Conservation (phyloP, 2,329 filamentous ascomycete species). For the Arthrobotrys pseudoclavata region DNA sequence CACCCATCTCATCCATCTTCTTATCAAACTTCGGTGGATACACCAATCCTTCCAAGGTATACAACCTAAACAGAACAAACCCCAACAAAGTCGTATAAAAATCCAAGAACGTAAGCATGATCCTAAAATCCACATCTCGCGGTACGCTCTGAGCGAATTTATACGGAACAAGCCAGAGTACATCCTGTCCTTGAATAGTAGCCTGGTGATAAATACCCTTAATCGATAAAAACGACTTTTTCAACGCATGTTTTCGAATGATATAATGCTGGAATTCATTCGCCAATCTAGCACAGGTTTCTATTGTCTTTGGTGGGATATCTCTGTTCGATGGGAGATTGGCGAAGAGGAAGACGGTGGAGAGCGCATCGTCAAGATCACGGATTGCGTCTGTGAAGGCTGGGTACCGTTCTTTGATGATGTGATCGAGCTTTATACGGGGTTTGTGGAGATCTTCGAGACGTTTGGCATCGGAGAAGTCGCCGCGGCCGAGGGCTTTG, state of each 20-base stretch:
- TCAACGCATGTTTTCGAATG: conserved; percentile 88
- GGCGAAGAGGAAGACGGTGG: conserved; percentile 96
- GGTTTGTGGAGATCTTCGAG: conserved; percentile 92
- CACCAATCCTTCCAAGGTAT: conserved; percentile 89
- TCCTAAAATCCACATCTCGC: conserved; percentile 95
- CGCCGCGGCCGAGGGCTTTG: conserved; percentile 88
- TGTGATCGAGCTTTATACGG: conserved; percentile 91
- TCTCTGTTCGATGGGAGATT: conserved; percentile 91
- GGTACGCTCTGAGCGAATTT: conserved; percentile 96
- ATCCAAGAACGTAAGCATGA: conserved; percentile 99
- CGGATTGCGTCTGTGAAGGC: conserved; percentile 94
- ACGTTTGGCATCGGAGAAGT: conserved; percentile 87
- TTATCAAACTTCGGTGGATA: conserved; percentile 96
- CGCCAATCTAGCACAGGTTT: conserved; percentile 90
- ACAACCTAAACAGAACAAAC: conserved; percentile 95
- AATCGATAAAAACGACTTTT: conserved; percentile 97
- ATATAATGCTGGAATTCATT: conserved; percentile 98
- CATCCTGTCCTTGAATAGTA: conserved; percentile 94
- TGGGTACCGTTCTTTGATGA: conserved; percentile 97
- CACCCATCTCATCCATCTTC: conserved; percentile 87
- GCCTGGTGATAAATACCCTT: conserved; percentile 99
- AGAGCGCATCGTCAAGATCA: conserved; percentile 95
- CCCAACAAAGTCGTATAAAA: conserved; percentile 97
- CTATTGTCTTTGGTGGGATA: conserved; percentile 94
- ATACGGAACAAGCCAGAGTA: conserved; percentile 97